Evolutionary conservation across 305 asterid genomes (phyloP), one percentile per base, ranked within the genome.

Genomic region (Fraxinus greggii): DNA sequence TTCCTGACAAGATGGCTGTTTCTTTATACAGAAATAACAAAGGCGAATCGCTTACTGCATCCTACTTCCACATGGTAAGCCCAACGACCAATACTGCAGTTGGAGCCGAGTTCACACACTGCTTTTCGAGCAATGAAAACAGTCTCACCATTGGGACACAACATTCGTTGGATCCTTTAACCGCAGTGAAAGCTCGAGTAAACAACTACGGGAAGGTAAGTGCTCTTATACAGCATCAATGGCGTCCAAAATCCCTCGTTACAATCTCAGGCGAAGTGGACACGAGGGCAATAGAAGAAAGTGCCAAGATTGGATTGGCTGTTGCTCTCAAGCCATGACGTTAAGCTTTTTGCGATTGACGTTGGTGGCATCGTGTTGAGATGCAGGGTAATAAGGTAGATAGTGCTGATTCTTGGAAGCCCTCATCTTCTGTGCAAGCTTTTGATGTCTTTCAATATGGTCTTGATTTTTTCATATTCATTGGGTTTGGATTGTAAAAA

Each of bases 231-330:
- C 99, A 94, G 89, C 99, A 96, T 19, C 93, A 90, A 59, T 96
- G 95, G 94, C 94, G 94, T 79, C 98, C 99, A 9, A 94, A 85
- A 85, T 96, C 99, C 35, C 88, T 94, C 76, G 69, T 96, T 89
- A 94, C 99, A 56, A 92, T 96, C 72, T 92, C 98, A 0, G 98
- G 98, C 35, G 99, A 96, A 88, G 98, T 96, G 78, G 98, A 96
- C 92, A 94, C 99, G 8, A 81, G 90, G 86, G 97, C 98, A 72
- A 86, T 93, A 2, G 99, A 96, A 88, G 93, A 92, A 84, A 93
- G 97, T 21, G 97, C 99, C 0, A 94, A 94, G 87, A 80, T 96
- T 7, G 99, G 99, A 48, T 79, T 96, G 85, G 95, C 98, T 63
- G 83, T 96, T n/a, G 98, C 97, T 48, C 97, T 96, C 76, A 94